Conservation (phyloP, 164 flowering plant genomes). For the Piper longum region DNA sequence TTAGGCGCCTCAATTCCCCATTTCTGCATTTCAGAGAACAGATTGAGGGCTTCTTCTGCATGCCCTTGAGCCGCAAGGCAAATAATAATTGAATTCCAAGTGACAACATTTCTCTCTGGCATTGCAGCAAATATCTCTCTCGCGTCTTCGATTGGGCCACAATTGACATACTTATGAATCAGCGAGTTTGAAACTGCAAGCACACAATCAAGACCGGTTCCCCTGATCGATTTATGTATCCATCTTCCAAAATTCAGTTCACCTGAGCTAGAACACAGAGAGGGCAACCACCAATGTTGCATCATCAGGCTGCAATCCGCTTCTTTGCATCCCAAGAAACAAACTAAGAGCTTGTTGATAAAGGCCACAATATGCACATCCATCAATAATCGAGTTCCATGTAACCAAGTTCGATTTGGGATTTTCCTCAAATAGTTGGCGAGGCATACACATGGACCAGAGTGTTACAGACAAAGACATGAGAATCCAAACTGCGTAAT, state of each 20-base stretch:
- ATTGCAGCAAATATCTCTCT: constrained; percentile 17
- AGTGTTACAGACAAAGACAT: constrained; percentile 43
- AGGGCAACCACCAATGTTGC: constrained; percentile 34
- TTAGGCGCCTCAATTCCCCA: constrained; percentile 23
- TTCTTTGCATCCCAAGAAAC: constrained; percentile 23
- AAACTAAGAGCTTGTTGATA: constrained; percentile 26
- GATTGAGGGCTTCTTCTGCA: constrained; percentile 31
- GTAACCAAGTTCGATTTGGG: constrained; percentile 30
- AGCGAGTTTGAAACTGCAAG: constrained; percentile 24
- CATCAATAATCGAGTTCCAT: constrained; percentile 44
- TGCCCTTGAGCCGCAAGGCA: constrained; percentile 48
- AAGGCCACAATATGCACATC: constrained; percentile 23
- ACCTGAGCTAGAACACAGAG: constrained; percentile 34
- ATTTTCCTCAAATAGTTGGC: constrained; percentile 36
- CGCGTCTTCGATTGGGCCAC: constrained; percentile 38
- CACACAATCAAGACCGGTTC: constrained; percentile 4
- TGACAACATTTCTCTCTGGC: constrained; percentile 21
- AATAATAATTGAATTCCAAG: constrained; percentile 44
- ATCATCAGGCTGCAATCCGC: constrained; percentile 27
- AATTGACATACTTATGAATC: constrained; percentile 43
- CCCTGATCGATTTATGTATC: constrained; percentile 22
- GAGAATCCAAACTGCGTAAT: constrained; percentile 32
- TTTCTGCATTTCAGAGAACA: constrained; percentile 30
- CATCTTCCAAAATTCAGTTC: constrained; percentile 36
- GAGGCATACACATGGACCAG: constrained; percentile 44